phyloP scores from a whole-genome alignment of 257 asterid species.

The Perilla frutescens region DNA sequence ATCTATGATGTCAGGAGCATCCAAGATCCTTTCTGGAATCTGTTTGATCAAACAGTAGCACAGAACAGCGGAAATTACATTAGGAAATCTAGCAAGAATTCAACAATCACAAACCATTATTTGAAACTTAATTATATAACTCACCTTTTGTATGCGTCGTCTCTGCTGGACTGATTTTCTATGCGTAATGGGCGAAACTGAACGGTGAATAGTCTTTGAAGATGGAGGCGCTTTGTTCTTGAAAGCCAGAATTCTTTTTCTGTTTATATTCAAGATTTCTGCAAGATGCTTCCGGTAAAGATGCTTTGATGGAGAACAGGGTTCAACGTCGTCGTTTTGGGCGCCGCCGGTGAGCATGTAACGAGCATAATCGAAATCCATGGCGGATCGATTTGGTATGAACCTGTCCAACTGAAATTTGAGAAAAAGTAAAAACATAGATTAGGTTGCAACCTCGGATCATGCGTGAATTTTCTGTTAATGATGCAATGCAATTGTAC shows the following conservation, averaged over 20 bases:
- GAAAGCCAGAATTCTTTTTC: slow-evolving; percentile 56
- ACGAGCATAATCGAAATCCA: slow-evolving; percentile 57
- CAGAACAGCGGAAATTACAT: background rate
- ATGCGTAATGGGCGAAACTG: slow-evolving; percentile 24
- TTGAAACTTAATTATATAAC: background rate
- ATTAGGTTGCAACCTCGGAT: slow-evolving; percentile 2
- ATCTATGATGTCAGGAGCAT: slow-evolving; percentile 54
- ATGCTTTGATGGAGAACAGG: slow-evolving; percentile 43
- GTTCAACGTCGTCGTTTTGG: slow-evolving; percentile 25
- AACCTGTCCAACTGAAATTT: slow-evolving; percentile 54
- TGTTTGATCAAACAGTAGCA: slow-evolving; percentile 23
- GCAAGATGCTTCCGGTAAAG: slow-evolving; percentile 52
- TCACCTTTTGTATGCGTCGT: slow-evolving; percentile 44
- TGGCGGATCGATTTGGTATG: slow-evolving; percentile 61
- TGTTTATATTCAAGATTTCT: slow-evolving; percentile 49
- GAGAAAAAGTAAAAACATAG: background rate
- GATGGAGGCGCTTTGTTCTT: slow-evolving; percentile 47
- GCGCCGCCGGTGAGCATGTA: slow-evolving; percentile 48
- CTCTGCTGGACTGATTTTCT: slow-evolving; percentile 23
- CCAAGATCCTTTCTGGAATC: slow-evolving; percentile 46
- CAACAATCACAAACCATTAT: background rate
- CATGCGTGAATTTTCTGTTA: background rate
- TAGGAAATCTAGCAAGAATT: background rate
- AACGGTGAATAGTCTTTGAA: slow-evolving; percentile 1
- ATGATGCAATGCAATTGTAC: too few relatives aligned